Percentiles rank a stretch among this genome's conserved stretches.
Evolutionary conservation across 1,284 basidiomycete species (phyloP).

Genomic region (Malassezia psittaci): DNA sequence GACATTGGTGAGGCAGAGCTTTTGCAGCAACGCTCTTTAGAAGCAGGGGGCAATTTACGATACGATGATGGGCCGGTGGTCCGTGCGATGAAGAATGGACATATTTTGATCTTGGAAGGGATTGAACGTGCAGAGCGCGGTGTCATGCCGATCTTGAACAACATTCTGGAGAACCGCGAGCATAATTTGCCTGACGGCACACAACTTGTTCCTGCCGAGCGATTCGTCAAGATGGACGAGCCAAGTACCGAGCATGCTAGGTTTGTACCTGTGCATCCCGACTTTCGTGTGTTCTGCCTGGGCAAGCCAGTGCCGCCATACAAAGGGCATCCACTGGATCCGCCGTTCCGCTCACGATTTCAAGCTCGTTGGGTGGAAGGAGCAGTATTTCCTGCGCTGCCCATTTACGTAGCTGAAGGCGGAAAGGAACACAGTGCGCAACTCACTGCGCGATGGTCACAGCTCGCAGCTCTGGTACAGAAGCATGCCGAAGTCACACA

Average conservation of each 20-base stretch:
- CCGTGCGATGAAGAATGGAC: conserved; percentile 48
- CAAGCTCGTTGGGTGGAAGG: conserved; percentile 47
- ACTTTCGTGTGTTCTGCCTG: conserved; percentile 48
- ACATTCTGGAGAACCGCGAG: conserved; percentile 47
- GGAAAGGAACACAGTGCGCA: conserved; percentile 15
- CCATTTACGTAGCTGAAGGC: conserved; percentile 11
- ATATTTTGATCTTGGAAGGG: conserved; percentile 48
- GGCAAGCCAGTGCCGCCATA: conserved; percentile 47
- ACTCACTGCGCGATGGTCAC: conserved; percentile 29
- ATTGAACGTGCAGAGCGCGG: conserved; percentile 47
- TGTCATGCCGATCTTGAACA: conserved; percentile 48
- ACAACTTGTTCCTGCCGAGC: conserved; percentile 47
- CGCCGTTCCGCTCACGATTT: conserved; percentile 49
- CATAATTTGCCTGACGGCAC: conserved; percentile 49
- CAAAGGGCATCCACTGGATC: conserved; percentile 48
- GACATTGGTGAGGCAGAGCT: conserved; percentile 49
- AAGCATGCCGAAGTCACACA: conserved; percentile 31
- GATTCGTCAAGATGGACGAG: conserved; percentile 27
- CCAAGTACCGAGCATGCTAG: conserved; percentile 24
- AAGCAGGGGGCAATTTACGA: conserved; percentile 39
- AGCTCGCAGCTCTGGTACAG: conserved; percentile 31
- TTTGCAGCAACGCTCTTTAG: conserved; percentile 45
- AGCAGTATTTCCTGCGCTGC: conserved; percentile 23
- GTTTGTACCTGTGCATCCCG: conserved; percentile 46
- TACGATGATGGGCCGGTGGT: conserved; percentile 48